These are phyloP conservation scores for Aureobasidium namibiae DNA, from an alignment of 2,329 filamentous ascomycete species.

Conservation along the genomic window DNA sequence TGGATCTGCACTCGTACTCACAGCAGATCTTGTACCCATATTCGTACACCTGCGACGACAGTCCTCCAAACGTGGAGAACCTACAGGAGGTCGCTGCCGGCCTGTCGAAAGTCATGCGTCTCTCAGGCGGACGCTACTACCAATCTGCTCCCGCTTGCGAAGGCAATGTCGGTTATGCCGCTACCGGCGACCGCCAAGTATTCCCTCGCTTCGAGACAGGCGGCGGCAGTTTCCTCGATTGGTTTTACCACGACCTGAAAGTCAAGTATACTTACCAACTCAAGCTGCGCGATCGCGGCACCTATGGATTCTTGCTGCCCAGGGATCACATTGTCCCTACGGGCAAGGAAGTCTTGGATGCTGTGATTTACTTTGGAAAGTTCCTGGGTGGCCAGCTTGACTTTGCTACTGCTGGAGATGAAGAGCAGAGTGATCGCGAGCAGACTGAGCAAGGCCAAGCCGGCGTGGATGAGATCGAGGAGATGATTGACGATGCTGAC, in stretches of 20 bases:
- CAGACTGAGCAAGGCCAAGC: not conserved
- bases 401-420: slow-evolving; percentile 5
- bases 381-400: slow-evolving; percentile 54
- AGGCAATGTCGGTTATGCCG: slow-evolving; percentile 51
- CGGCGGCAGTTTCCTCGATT: slow-evolving; percentile 84
- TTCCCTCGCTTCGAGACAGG: slow-evolving; percentile 59
- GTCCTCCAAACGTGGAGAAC: slow-evolving; percentile 82
- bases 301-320: slow-evolving; percentile 86
- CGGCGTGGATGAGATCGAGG: not conserved
- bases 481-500: not conserved
- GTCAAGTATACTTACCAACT: slow-evolving; percentile 87
- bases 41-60: slow-evolving; percentile 68
- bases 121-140: slow-evolving; percentile 50
- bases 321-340: slow-evolving; percentile 81
- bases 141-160: slow-evolving; percentile 77
- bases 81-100: slow-evolving; percentile 83
- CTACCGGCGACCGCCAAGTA: slow-evolving; percentile 26
- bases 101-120: slow-evolving; percentile 78
- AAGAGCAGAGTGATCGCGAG: not conserved
- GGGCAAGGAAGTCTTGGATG: slow-evolving; percentile 77
- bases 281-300: slow-evolving; percentile 87
- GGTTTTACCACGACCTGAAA: slow-evolving; percentile 82
- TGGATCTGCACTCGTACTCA: slow-evolving; percentile 92
- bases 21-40: slow-evolving; percentile 93
- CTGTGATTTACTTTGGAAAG: slow-evolving; percentile 74